phyloP scores from a whole-genome alignment of 2,329 filamentous ascomycete genomes.

The Camillea tinctor region DNA sequence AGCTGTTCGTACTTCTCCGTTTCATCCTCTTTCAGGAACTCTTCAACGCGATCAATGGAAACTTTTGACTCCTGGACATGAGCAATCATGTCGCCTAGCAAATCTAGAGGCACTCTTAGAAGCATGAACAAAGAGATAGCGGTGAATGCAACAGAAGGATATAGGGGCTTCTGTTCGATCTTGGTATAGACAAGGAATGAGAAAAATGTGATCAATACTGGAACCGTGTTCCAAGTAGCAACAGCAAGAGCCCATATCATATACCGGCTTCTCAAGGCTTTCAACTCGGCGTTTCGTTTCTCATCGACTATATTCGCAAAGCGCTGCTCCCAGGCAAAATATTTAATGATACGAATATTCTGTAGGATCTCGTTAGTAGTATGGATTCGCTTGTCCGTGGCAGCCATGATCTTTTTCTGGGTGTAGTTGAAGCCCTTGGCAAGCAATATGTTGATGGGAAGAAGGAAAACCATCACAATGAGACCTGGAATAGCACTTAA shows the following conservation, averaged over 20 bases:
- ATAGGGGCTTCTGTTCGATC: conserved; percentile 82
- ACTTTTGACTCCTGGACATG: conserved; percentile 98
- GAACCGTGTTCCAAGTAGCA: conserved; percentile 94
- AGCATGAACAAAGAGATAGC: conserved; percentile 94
- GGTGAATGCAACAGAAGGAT: conserved; percentile 92
- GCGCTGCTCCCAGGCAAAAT: conserved; percentile 95
- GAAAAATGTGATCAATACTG: conserved; percentile 92
- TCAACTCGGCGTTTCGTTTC: conserved; percentile 77
- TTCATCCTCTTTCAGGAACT: conserved; percentile 89
- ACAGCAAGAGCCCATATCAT: conserved; percentile 89
- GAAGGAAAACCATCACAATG: conserved; percentile 80
- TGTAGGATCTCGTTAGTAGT: conserved; percentile 95
- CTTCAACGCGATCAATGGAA: conserved; percentile 92
- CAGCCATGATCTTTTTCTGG: conserved; percentile 87
- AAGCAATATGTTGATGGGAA: conserved; percentile 88
- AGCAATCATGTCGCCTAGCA: conserved; percentile 97
- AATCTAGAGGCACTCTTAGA: conserved; percentile 87
- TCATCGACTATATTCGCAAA: conserved; percentile 86
- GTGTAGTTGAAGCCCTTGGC: conserved; percentile 81
- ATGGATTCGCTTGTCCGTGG: conserved; percentile 93
- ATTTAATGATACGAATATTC: conserved; percentile 99
- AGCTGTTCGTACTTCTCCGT: conserved; percentile 94
- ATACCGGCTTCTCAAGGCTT: conserved; percentile 76
- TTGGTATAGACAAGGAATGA: conserved; percentile 93
- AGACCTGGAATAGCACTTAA: conserved; percentile 93